Evolutionary conservation across 306 rosid genomes (phyloP), one percentile per base, ranked within the genome.

Genomic region (Crotalaria pallida): DNA sequence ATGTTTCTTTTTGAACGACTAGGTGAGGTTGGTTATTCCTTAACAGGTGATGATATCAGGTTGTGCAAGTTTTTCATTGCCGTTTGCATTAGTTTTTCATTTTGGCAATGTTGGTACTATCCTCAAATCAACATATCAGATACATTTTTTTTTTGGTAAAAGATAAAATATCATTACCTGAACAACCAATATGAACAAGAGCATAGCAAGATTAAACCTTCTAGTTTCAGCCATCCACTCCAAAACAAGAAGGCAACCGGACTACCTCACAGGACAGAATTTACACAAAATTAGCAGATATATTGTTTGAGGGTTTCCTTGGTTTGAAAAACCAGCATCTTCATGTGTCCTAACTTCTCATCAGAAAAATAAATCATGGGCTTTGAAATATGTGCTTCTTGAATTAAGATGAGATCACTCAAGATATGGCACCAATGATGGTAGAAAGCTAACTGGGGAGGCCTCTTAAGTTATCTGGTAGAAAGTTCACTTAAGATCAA

Each of bases 381-480:
- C 12, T 29, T 66, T 18, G 66, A 74, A 64, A 43, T 43, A n/a
- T 43, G 73, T 44, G 60, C 40, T 44, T 15, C 21, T 75, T 45
- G 34, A 47, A 48, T 9, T 21, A 26, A 33, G 47, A 49, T 58
- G 52, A 61, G 51, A 44, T 23, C 6, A 44, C 63, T 58, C 9
- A 13, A 50, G 57, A 36, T 19, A 56, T 47, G 62, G 18, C 19
- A 65, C n/a, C 19, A 65, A 53, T 58, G 22, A 18, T 17, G 36
- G 58, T 55, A 47, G 63, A 47, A 64, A 71, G 26, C 56, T 66
- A 33, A 45, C 55, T 33, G 47, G 18, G 21, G 58, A 65, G 58
- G 57, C 29, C 58, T 74, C 13, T 55, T 29, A 65, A 55, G n/a
- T 55, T 16, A 36, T n/a, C n/a, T n/a, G n/a, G n/a, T n/a, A n/a